Evolutionary conservation across 2,329 filamentous ascomycete genomes (phyloP).

Genomic region (Chaetoscypha palmicola): DNA sequence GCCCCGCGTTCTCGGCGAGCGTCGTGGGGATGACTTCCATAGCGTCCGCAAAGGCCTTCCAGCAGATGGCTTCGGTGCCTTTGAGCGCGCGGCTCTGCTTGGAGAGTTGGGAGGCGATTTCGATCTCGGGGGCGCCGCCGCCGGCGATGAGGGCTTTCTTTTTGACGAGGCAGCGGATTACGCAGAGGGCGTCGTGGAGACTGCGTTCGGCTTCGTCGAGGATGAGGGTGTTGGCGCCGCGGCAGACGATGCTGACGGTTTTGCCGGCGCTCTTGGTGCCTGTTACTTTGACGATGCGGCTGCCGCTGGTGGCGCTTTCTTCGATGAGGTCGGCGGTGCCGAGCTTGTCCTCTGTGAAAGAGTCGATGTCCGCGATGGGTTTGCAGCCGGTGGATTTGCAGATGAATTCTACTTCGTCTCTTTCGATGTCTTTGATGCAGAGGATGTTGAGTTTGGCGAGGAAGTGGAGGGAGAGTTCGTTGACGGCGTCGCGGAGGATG

Average conservation of each 20-base stretch:
- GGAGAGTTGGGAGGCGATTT: slow-evolving; percentile 81
- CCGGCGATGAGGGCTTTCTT: slow-evolving; percentile 99
- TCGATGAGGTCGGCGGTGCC: slow-evolving; percentile 90
- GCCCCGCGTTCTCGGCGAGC: slow-evolving; percentile 89
- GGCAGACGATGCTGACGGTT: slow-evolving; percentile 90
- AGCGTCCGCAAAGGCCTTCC: slow-evolving; percentile 97
- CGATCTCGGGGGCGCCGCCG: slow-evolving; percentile 92
- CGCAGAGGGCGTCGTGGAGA: slow-evolving; percentile 94
- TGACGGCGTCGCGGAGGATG: slow-evolving; percentile 93
- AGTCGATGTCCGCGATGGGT: slow-evolving; percentile 96
- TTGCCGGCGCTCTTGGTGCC: slow-evolving; percentile 79
- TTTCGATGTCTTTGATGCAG: slow-evolving; percentile 94
- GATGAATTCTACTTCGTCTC: slow-evolving; percentile 97
- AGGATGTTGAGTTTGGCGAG: slow-evolving; percentile 94
- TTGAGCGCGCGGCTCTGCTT: slow-evolving; percentile 75
- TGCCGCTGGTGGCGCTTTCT: slow-evolving; percentile 79
- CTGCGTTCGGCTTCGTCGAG: slow-evolving; percentile 95
- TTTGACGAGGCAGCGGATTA: slow-evolving; percentile 95
- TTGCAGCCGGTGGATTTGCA: slow-evolving; percentile 99
- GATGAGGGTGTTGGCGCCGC: slow-evolving; percentile 89
- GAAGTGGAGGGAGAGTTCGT: slow-evolving; percentile 96
- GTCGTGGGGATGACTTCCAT: slow-evolving; percentile 97
- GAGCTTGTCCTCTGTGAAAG: slow-evolving; percentile 97
- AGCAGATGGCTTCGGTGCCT: slow-evolving; percentile 95
- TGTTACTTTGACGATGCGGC: slow-evolving; percentile 89